phyloP scores from a whole-genome alignment of 805 yeast genomes.

The Candida anglica region DNA sequence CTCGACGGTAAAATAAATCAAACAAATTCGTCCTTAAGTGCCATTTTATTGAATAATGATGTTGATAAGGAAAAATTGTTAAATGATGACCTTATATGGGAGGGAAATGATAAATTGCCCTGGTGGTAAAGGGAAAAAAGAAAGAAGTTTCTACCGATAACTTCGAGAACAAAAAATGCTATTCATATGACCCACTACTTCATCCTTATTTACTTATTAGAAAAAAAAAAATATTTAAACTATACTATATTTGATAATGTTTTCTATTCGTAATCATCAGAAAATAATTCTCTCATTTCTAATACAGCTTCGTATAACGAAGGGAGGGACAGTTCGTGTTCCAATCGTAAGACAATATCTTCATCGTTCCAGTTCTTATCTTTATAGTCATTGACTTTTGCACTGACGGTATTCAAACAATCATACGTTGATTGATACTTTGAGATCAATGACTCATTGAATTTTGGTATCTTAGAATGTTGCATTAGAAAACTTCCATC shows the following conservation, averaged over 20 bases:
- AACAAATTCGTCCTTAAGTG: constrained; percentile 34
- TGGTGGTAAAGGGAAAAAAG: constrained; percentile 32
- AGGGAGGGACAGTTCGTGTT: constrained; percentile 7
- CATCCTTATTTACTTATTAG: no score
- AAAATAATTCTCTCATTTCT: constrained; percentile 18
- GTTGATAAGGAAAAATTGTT: no score
- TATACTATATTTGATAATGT: neutral
- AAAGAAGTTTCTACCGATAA: no score
- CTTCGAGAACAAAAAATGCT: no score
- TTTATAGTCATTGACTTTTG: constrained; percentile 27
- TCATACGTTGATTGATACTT: constrained; percentile 16
- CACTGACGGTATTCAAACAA: constrained; percentile 15
- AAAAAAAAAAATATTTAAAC: neutral
- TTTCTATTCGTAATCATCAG: constrained; percentile 19
- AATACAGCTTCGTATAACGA: constrained; percentile 22
- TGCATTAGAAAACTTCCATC: constrained; percentile 31
- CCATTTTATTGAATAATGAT: constrained; percentile 23
- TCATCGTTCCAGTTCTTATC: constrained; percentile 35
- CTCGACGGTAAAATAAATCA: constrained; percentile 15
- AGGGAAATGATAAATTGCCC: constrained; percentile 36
- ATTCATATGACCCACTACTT: no score
- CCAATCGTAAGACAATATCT: constrained; percentile 34
- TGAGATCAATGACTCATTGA: constrained; percentile 19
- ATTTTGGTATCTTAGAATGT: constrained; percentile 35
- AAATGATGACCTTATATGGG: constrained; percentile 33